Conservation (phyloP, 768 basidiomycete genomes). For the Clavaria fumosa region DNA sequence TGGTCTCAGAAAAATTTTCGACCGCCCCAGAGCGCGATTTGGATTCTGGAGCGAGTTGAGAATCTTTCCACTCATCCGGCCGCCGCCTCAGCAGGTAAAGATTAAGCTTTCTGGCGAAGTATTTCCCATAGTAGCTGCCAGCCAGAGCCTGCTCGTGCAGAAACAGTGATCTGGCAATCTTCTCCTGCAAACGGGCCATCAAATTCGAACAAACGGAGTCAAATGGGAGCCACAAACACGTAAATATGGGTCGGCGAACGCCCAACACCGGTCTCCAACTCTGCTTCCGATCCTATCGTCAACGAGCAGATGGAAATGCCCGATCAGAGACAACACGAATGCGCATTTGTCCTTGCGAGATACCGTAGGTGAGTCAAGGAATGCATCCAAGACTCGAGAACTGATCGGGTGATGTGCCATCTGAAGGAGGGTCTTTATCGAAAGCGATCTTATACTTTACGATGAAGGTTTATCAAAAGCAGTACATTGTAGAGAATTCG, state of each 20-base stretch:
- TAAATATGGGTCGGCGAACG: slow-evolving; percentile 79
- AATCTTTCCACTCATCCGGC: slow-evolving; percentile 72
- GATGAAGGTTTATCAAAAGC: slow-evolving; percentile 2
- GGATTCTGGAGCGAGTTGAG: too few relatives aligned
- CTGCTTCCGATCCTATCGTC: slow-evolving; percentile 86
- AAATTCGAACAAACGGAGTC: slow-evolving; percentile 5
- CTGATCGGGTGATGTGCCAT: slow-evolving; percentile 41
- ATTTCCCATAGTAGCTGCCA: slow-evolving; percentile 75
- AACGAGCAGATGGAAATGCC: slow-evolving; percentile 64
- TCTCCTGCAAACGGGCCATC: slow-evolving; percentile 41
- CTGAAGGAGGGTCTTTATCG: slow-evolving; percentile 40
- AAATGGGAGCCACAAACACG: slow-evolving; percentile 35
- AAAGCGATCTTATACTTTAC: slow-evolving; percentile 40
- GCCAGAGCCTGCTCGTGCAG: slow-evolving; percentile 56
- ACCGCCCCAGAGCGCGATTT: too few relatives aligned
- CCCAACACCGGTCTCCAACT: slow-evolving; percentile 86
- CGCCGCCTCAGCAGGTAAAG: slow-evolving; percentile 62
- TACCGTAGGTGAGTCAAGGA: slow-evolving; percentile 56
- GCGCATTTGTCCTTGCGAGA: slow-evolving; percentile 48
- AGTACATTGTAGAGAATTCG: slow-evolving; percentile 5
- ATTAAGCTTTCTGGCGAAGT: slow-evolving; percentile 66
- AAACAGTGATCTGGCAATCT: slow-evolving; percentile 72
- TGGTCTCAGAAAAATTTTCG: not conserved
- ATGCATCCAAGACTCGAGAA: slow-evolving; percentile 67
- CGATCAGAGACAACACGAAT: slow-evolving; percentile 62